Percentiles rank a stretch among this genome's conserved stretches.
phyloP scores from a whole-genome alignment of 2,329 filamentous ascomycete genomes.

The Lachnellula arida region DNA sequence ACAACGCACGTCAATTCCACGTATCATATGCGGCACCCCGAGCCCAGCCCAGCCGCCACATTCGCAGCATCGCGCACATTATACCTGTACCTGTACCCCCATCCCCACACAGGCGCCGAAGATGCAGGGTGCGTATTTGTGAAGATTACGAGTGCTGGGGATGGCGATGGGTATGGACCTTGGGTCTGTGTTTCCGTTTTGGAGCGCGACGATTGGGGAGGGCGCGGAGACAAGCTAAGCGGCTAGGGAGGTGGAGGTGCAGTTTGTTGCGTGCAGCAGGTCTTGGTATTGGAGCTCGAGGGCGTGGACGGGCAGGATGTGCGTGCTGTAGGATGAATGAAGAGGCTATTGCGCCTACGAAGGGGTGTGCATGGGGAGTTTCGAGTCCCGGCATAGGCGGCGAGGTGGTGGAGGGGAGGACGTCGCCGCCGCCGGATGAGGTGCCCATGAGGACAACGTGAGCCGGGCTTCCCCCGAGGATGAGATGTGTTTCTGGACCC shows the following conservation, averaged over 20 bases:
- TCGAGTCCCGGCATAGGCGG: slow-evolving; percentile 40
- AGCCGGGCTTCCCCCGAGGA: slow-evolving; percentile 62
- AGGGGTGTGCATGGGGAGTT: not conserved
- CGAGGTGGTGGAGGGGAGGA: slow-evolving; percentile 55
- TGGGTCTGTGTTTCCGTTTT: slow-evolving; percentile 34
- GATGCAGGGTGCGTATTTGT: no score
- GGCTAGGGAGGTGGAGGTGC: no score
- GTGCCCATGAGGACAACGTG: slow-evolving; percentile 64
- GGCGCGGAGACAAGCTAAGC: slow-evolving; percentile 42
- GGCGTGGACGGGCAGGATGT: slow-evolving; percentile 18
- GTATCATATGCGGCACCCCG: slow-evolving; percentile 50
- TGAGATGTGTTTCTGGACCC: slow-evolving; percentile 8
- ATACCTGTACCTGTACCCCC: slow-evolving; percentile 55
- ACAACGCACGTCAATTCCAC: slow-evolving; percentile 64
- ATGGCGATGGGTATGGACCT: no score
- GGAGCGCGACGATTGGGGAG: slow-evolving; percentile 40
- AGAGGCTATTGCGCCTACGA: no score
- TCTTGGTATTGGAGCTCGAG: slow-evolving; percentile 40
- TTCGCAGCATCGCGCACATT: slow-evolving; percentile 49
- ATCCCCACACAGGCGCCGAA: slow-evolving; percentile 41
- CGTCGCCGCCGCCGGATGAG: slow-evolving; percentile 59
- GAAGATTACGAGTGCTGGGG: no score
- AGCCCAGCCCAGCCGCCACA: slow-evolving; percentile 56
- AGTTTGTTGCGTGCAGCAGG: slow-evolving; percentile 40
- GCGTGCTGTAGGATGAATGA: no score